phyloP scores from a whole-genome alignment of 257 asterid species.

The Leptodermis oblonga region DNA sequence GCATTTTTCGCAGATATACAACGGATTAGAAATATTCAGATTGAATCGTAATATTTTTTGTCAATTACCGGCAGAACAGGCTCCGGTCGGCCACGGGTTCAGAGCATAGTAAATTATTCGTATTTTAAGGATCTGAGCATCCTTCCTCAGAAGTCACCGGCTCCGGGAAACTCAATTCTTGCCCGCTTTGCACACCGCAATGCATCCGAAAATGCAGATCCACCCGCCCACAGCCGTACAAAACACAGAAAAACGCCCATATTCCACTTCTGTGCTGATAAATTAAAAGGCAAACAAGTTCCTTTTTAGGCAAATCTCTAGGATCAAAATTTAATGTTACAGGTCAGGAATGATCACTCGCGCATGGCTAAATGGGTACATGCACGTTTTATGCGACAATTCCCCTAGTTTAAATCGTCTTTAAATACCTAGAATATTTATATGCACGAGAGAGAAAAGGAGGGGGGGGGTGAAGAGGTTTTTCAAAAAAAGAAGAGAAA shows the following conservation, averaged over 20 bases:
- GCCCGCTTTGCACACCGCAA: not conserved
- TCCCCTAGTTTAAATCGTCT: not conserved
- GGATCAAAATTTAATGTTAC: constrained; percentile 21
- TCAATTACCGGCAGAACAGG: too few relatives aligned
- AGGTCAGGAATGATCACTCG: constrained; percentile 10
- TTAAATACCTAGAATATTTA: constrained; percentile 16
- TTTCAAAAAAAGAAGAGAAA: not conserved
- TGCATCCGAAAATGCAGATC: not conserved
- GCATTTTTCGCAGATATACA: too few relatives aligned
- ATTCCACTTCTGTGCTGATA: too few relatives aligned
- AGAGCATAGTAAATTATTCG: too few relatives aligned
- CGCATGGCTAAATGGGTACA: not conserved
- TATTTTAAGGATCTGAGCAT: too few relatives aligned
- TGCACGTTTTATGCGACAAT: constrained; percentile 7
- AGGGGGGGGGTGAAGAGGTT: too few relatives aligned
- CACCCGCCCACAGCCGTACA: not conserved
- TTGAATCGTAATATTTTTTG: too few relatives aligned
- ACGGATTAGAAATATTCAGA: too few relatives aligned
- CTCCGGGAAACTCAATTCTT: not conserved
- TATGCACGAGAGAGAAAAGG: constrained; percentile 2
- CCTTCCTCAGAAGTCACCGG: too few relatives aligned
- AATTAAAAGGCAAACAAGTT: too few relatives aligned
- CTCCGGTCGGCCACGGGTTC: too few relatives aligned
- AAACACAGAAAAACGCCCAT: too few relatives aligned
- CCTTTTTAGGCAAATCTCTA: not conserved